phyloP scores from a whole-genome alignment of 2,329 filamentous ascomycete species.

The Talaromyces sp. region DNA sequence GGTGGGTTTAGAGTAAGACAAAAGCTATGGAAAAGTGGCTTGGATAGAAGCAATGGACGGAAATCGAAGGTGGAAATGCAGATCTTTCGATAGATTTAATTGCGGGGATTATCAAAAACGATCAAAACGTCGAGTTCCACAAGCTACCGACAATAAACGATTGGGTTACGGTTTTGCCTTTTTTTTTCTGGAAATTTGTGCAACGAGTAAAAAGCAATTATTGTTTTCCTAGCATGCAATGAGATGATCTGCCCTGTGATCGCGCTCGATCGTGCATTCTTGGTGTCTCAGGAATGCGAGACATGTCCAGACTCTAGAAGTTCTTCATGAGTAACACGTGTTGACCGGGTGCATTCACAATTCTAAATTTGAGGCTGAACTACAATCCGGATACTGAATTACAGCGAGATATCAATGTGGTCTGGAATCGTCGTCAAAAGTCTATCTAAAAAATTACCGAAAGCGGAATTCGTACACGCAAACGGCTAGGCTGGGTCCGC shows the following conservation, averaged over 20 bases:
- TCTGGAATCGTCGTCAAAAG: neutral
- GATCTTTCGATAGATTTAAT: slow-evolving; percentile 2
- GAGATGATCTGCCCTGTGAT: neutral
- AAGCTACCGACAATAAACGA: neutral
- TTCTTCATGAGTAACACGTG: neutral
- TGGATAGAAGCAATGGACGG: neutral
- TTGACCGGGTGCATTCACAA: neutral
- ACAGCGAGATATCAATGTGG: neutral
- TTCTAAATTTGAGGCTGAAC: neutral
- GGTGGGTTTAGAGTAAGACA: slow-evolving; percentile 3
- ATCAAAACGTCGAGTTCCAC: neutral
- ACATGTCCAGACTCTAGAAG: neutral
- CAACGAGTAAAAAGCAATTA: neutral
- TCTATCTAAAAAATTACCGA: slow-evolving; percentile 3
- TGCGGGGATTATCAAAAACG: neutral
- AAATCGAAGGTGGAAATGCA: neutral
- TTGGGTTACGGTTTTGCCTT: neutral
- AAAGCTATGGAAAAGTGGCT: neutral
- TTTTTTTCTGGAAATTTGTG: neutral
- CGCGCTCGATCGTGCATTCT: neutral
- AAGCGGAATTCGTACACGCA: slow-evolving; percentile 11
- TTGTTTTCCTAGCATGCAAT: neutral
- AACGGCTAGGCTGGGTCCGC: slow-evolving; percentile 8
- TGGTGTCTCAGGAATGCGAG: slow-evolving; percentile 4
- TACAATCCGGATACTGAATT: neutral